Evolutionary conservation across 345 rosid genomes (phyloP).

Genomic region (Eutrema yunnanense): DNA sequence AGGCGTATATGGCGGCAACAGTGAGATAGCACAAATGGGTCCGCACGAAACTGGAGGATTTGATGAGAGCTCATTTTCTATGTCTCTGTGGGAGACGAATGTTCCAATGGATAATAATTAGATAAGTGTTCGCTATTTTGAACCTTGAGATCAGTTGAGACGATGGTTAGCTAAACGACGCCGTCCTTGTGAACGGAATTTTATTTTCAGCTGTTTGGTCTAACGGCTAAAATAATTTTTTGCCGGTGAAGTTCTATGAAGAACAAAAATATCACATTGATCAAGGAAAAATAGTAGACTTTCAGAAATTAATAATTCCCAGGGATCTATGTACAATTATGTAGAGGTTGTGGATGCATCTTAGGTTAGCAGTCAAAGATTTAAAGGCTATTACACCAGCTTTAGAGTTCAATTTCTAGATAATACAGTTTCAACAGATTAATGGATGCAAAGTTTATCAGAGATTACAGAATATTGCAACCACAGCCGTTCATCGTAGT

Average conservation of each 20-base stretch:
- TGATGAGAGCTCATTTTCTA: slow-evolving; percentile 31
- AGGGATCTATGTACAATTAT: no score
- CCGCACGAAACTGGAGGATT: slow-evolving; percentile 21
- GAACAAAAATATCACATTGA: not conserved
- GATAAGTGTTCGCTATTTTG: slow-evolving; percentile 15
- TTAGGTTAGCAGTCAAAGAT: no score
- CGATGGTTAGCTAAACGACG: not conserved
- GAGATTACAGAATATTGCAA: no score
- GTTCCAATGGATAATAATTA: slow-evolving; percentile 20
- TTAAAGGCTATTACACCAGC: no score
- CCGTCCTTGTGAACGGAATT: not conserved
- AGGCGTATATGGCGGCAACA: slow-evolving; percentile 6
- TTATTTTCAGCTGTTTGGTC: not conserved
- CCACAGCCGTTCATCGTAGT: no score
- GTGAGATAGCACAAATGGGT: slow-evolving; percentile 24
- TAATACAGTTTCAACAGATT: no score
- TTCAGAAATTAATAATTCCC: no score
- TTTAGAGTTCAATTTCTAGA: no score
- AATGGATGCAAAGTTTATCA: no score
- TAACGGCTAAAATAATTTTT: not conserved
- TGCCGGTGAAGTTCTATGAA: not conserved
- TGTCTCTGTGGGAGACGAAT: slow-evolving; percentile 1
- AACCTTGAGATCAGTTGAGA: not conserved
- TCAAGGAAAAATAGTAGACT: not conserved
- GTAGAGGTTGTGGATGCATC: no score